Evolutionary conservation across 352 stramenopile species (phyloP).

Genomic region (Phytophthora pini): DNA sequence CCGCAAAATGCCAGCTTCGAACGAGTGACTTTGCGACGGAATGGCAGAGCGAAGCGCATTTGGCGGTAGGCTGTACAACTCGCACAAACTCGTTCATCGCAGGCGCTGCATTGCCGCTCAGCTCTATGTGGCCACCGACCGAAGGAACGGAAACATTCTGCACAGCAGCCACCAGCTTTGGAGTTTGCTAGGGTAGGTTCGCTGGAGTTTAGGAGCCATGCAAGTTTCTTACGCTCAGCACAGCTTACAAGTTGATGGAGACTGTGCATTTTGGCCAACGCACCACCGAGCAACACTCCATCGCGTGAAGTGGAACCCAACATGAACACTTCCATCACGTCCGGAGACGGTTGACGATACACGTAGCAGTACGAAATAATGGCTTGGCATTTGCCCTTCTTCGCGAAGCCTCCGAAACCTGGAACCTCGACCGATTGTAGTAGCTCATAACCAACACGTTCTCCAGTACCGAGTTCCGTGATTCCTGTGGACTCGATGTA

Average conservation of each 20-base stretch:
- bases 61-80: constrained; percentile 33
- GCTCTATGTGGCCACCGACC: constrained; percentile 31
- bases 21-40: constrained; percentile 32
- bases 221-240: constrained; percentile 42
- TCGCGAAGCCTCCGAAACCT: constrained; percentile 20
- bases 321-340: constrained; percentile 42
- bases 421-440: constrained; percentile 39
- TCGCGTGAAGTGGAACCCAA: constrained; percentile 38
- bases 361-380: constrained; percentile 50
- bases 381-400: constrained; percentile 17
- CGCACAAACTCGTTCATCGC: constrained; percentile 39
- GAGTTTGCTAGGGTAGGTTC: constrained; percentile 31
- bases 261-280: constrained; percentile 38
- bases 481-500: constrained; percentile 44
- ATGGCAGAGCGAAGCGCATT: constrained; percentile 38
- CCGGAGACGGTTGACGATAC: constrained; percentile 35
- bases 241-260: constrained; percentile 32
- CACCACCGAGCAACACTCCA: constrained; percentile 32
- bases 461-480: constrained; percentile 26
- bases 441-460: constrained; percentile 43
- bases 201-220: constrained; percentile 39
- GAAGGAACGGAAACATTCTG: constrained; percentile 39
- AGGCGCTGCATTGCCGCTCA: constrained; percentile 40
- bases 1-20: constrained; percentile 39
- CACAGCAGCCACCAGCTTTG: constrained; percentile 34